A percentile compares a stretch with the other conserved stretches of the same genome.
Conservation (phyloP, 1,284 basidiomycete species). For the Pseudozyma pruni region DNA sequence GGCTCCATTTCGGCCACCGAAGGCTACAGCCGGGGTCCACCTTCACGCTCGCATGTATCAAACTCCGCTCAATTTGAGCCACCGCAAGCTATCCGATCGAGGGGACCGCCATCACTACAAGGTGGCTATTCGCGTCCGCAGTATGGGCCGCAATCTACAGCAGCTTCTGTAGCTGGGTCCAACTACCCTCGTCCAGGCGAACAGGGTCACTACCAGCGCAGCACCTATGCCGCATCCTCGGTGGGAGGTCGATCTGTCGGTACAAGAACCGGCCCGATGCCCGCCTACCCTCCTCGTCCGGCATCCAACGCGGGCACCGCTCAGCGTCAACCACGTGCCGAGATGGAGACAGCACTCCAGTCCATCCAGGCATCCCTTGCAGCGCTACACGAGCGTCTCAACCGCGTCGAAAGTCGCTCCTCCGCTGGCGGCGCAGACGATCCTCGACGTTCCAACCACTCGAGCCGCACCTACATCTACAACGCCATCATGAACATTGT, state of each 20-base stretch:
- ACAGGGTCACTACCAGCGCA: conserved; percentile 32
- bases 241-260: conserved; percentile 54
- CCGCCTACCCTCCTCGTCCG: conserved; percentile 30
- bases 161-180: conserved; percentile 35
- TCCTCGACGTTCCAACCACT: conserved; percentile 12
- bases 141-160: conserved; percentile 29
- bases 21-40: conserved; percentile 23
- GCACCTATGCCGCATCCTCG: conserved; percentile 54
- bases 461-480: conserved; percentile 21
- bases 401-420: conserved; percentile 55
- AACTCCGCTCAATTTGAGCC: conserved; percentile 16
- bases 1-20: conserved; percentile 36
- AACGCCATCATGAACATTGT: conserved; percentile 35
- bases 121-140: conserved; percentile 31
- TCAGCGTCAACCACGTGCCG: conserved; percentile 27
- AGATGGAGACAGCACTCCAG: conserved; percentile 72
- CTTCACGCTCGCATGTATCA: conserved; percentile 30
- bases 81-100: conserved; percentile 12
- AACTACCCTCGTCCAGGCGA: conserved; percentile 35
- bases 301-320: conserved; percentile 35
- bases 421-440: conserved; percentile 22
- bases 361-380: conserved; percentile 87
- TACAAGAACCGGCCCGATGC: conserved; percentile 16
- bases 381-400: conserved; percentile 85
- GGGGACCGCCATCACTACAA: conserved; percentile 30